These are phyloP conservation scores for Fusarium incarnatum DNA, from an alignment of 2,329 filamentous ascomycete genomes.

Conservation along the genomic window DNA sequence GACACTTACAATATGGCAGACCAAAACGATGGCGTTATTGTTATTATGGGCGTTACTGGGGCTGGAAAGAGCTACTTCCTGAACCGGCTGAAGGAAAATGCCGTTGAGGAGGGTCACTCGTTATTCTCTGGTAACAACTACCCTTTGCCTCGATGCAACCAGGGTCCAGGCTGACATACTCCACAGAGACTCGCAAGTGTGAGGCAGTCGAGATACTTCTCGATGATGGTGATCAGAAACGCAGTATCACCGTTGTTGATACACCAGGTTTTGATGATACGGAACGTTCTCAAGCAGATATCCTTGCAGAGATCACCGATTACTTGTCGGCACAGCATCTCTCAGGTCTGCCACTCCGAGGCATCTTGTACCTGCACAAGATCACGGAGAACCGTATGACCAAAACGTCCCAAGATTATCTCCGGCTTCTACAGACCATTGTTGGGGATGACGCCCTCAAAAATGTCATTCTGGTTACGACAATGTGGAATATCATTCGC, in stretches of 20 bases:
- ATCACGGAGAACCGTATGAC: not conserved
- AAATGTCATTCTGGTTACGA: not conserved
- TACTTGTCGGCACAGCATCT: not conserved
- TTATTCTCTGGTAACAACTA: not conserved
- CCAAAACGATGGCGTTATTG: not conserved
- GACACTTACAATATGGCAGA: not conserved
- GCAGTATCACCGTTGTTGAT: not conserved
- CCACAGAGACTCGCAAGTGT: not conserved
- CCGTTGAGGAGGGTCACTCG: not conserved
- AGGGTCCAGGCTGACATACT: not conserved
- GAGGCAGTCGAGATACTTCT: not conserved
- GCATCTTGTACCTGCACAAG: not conserved
- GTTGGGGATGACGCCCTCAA: not conserved
- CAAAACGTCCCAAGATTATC: rapidly evolving
- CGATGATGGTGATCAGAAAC: not conserved
- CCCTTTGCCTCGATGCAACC: rapidly evolving
- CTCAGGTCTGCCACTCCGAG: not conserved
- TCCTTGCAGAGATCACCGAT: not conserved
- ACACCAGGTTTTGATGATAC: conserved; percentile 1
- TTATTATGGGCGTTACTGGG: conserved; percentile 1
- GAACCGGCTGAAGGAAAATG: not conserved
- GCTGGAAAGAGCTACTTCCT: conserved; percentile 2
- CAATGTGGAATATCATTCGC: not conserved
- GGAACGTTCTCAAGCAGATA: not conserved
- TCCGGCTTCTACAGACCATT: not conserved